Conservation (phyloP, 208 protist genomes). For the Leishmania aethiopica region DNA sequence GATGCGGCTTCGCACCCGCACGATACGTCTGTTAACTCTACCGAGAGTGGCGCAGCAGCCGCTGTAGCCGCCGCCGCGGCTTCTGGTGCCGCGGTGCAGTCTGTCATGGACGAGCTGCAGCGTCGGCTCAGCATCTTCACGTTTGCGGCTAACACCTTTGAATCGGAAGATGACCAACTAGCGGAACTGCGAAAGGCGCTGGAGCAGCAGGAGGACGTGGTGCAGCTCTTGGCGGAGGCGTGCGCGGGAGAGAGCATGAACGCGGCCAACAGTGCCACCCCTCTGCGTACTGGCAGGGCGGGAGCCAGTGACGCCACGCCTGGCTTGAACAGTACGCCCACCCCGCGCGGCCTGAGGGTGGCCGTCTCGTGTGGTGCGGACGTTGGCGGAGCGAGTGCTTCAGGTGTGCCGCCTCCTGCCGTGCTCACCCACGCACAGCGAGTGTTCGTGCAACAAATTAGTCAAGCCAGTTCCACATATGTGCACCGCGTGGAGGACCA, state of each 20-base stretch:
- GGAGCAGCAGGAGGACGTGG: constrained; percentile 31
- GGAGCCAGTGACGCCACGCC: neutral
- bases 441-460: constrained; percentile 40
- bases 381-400: neutral
- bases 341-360: neutral
- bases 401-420: neutral
- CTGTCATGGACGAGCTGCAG: constrained; percentile 46
- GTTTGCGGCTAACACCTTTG: constrained; percentile 35
- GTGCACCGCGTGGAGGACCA: constrained; percentile 53
- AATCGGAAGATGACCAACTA: constrained; percentile 41
- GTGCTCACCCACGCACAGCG: constrained; percentile 21
- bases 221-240: constrained; percentile 26
- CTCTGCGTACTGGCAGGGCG: constrained; percentile 8
- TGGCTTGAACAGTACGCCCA: constrained; percentile 30
- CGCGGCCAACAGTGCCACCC: constrained; percentile 13
- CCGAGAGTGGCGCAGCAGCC: neutral
- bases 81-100: constrained; percentile 28
- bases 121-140: constrained; percentile 37
- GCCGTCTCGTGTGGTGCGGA: neutral
- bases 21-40: neutral
- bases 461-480: constrained; percentile 43
- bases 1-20: neutral
- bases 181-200: constrained; percentile 31
- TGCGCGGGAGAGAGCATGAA: constrained; percentile 1
- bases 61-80: constrained; percentile 5